phyloP scores from a whole-genome alignment of 768 basidiomycete genomes.

The Boletus sp. region DNA sequence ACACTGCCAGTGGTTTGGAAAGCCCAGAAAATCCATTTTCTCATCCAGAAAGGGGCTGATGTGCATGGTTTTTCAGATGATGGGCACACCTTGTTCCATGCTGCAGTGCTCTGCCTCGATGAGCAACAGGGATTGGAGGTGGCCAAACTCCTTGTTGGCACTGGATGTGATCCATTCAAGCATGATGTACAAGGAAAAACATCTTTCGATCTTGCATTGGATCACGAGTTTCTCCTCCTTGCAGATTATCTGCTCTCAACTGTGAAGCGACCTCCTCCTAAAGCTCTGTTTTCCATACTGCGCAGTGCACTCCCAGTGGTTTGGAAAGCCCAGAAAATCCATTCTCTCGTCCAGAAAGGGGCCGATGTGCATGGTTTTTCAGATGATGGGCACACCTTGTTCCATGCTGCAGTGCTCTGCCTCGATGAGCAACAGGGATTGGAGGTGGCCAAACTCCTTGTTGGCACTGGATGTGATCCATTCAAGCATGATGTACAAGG shows the following conservation, averaged over 20 bases:
- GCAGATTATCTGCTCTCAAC: neutral
- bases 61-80: neutral
- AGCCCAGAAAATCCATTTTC: neutral
- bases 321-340: neutral
- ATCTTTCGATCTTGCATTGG: constrained; percentile 7
- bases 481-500: neutral
- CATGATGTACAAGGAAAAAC: neutral
- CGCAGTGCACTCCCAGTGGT: neutral
- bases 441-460: neutral
- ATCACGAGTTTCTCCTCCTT: neutral
- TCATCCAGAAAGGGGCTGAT: neutral
- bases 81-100: neutral
- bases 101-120: neutral
- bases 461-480: neutral
- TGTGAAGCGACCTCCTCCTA: neutral
- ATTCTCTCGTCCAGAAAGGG: neutral
- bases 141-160: neutral
- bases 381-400: neutral
- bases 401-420: neutral
- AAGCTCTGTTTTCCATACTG: neutral
- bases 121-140: neutral
- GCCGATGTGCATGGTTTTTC: neutral
- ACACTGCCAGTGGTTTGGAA: neutral
- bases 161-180: constrained; percentile 5
- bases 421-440: neutral